Percentiles rank a stretch among this genome's conserved stretches.
Conservation (phyloP, 805 yeast genomes). For the Candida sakaeoensis region DNA sequence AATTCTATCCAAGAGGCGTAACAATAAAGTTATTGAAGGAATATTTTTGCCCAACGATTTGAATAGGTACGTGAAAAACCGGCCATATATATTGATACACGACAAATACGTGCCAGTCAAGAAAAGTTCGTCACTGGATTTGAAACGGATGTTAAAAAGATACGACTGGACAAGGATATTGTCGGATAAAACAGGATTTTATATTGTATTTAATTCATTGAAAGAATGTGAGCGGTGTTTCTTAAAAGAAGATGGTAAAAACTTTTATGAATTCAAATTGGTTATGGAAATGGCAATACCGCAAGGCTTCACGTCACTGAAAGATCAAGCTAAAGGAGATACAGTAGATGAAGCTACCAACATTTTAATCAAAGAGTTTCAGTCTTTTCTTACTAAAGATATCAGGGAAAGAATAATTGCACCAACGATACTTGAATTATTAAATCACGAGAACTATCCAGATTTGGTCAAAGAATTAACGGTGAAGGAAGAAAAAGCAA, state of each 20-base stretch:
- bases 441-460: constrained; percentile 60
- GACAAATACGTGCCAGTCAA: constrained; percentile 48
- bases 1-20: constrained; percentile 27
- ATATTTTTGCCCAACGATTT: constrained; percentile 47
- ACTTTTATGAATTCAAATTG: constrained; percentile 44
- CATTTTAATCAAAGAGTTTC: constrained; percentile 60
- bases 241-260: constrained; percentile 55
- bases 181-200: constrained; percentile 64
- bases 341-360: constrained; percentile 58
- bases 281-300: constrained; percentile 59
- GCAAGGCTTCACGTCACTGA: constrained; percentile 29
- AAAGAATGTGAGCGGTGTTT: constrained; percentile 60
- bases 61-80: constrained; percentile 45
- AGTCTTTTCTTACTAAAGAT: constrained; percentile 61
- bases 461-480: constrained; percentile 36
- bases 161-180: constrained; percentile 67
- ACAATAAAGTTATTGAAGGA: constrained; percentile 30
- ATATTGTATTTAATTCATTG: constrained; percentile 60
- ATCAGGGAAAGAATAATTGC: constrained; percentile 70
- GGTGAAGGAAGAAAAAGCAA: constrained; percentile 24
- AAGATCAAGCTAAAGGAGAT: constrained; percentile 18
- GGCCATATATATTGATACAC: constrained; percentile 56
- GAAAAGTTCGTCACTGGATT: constrained; percentile 49
- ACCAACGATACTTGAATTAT: constrained; percentile 57
- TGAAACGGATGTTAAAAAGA: constrained; percentile 54